These are phyloP conservation scores for Dillenia turbinata DNA, from an alignment of 164 flowering plant species.

Conservation along the genomic window DNA sequence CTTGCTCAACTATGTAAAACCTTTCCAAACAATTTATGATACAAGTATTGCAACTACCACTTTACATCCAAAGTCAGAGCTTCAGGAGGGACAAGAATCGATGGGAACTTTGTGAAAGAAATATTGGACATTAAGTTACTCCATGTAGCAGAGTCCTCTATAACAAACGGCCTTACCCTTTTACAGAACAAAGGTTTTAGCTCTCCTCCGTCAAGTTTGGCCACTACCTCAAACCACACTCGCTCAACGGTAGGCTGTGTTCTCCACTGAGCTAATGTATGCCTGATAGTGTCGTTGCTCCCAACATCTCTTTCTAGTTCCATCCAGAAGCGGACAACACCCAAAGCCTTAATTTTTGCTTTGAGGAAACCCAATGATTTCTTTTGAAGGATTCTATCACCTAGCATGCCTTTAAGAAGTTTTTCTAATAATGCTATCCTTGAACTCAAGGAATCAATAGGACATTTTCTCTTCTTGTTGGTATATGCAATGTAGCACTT, in stretches of 20 bases:
- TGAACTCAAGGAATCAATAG: constrained; percentile 25
- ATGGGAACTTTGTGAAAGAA: constrained; percentile 63
- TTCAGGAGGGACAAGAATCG: constrained; percentile 56
- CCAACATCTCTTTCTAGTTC: constrained; percentile 50
- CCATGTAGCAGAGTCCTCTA: constrained; percentile 54
- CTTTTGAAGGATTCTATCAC: constrained; percentile 23
- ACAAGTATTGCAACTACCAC: constrained; percentile 34
- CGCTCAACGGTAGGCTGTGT: constrained; percentile 54
- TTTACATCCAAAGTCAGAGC: constrained; percentile 68
- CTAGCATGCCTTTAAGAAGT: constrained; percentile 29
- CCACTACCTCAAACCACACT: constrained; percentile 48
- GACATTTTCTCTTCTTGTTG: constrained; percentile 22
- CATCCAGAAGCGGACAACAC: constrained; percentile 43
- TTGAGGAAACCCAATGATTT: constrained; percentile 25
- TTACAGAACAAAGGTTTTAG: constrained; percentile 44
- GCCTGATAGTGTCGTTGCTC: constrained; percentile 20
- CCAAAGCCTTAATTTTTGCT: constrained; percentile 38
- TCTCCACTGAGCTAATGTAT: constrained; percentile 55
- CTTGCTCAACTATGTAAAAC: too few species aligned
- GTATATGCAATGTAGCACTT: constrained; percentile 42
- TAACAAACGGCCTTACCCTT: constrained; percentile 46
- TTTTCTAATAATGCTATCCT: constrained; percentile 39
- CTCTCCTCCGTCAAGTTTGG: constrained; percentile 44
- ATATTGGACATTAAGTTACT: constrained; percentile 64
- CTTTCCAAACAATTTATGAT: too few species aligned